phyloP scores from a whole-genome alignment of 108 stramenopile genomes.

The Mediolabrus comicus region DNA sequence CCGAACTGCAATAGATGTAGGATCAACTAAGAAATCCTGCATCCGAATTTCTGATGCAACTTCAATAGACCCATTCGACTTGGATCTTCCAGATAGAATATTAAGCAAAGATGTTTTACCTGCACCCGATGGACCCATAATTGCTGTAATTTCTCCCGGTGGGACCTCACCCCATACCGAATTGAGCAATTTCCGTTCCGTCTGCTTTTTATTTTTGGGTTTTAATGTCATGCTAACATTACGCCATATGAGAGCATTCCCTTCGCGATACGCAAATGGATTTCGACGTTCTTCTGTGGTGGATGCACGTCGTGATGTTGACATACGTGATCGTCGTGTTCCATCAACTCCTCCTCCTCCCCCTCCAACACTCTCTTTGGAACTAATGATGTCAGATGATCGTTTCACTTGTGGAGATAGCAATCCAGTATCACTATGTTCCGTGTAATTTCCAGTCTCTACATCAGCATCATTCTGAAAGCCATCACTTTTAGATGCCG shows the following conservation, averaged over 20 bases:
- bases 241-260: constrained; percentile 62
- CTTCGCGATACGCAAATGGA: constrained; percentile 68
- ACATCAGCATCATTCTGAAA: neutral
- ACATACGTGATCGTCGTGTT: neutral
- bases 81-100: constrained; percentile 70
- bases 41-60: constrained; percentile 64
- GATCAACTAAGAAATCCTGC: constrained; percentile 66
- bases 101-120: constrained; percentile 81
- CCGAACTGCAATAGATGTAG: constrained; percentile 61
- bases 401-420: neutral
- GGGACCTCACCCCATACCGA: constrained; percentile 78
- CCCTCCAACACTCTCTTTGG: neutral
- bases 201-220: constrained; percentile 18
- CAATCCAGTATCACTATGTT: neutral
- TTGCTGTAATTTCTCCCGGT: constrained; percentile 58
- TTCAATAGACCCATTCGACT: constrained; percentile 25
- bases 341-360: too few species aligned
- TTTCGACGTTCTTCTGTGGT: constrained; percentile 38
- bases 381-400: neutral
- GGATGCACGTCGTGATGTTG: constrained; percentile 16
- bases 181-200: constrained; percentile 43
- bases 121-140: constrained; percentile 70
- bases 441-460: neutral
- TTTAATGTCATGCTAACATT: constrained; percentile 70
- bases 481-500: neutral